phyloP scores from a whole-genome alignment of 176 grass and related monocot genomes.

The Coix lacrymajobi region DNA sequence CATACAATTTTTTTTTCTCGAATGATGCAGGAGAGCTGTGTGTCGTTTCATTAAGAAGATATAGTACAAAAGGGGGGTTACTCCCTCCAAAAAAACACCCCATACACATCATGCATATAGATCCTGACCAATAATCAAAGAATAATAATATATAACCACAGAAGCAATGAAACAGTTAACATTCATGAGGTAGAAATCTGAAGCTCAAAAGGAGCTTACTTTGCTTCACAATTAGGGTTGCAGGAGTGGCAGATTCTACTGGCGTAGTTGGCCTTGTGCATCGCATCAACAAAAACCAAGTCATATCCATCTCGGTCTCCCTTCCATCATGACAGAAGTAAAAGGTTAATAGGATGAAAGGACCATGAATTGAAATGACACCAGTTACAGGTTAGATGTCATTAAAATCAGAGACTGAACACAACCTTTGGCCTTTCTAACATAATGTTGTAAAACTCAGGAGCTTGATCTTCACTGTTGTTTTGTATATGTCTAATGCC shows the following conservation, averaged over 20 bases:
- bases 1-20: neutral
- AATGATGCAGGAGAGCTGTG: neutral
- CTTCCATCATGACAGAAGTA: slow-evolving; percentile 45
- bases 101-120: neutral
- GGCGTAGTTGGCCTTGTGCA: slow-evolving; percentile 99
- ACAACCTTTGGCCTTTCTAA: slow-evolving; percentile 95
- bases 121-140: neutral
- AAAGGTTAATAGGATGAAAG: slow-evolving; percentile 32
- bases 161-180: slow-evolving; percentile 4
- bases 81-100: neutral
- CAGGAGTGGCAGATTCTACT: slow-evolving; percentile 99
- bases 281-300: slow-evolving; percentile 97
- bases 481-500: slow-evolving; percentile 93
- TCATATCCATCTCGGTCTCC: slow-evolving; percentile 96
- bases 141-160: slow-evolving; percentile 7
- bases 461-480: slow-evolving; percentile 87
- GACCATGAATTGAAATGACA: neutral
- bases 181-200: slow-evolving; percentile 8
- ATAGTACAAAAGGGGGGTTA: neutral
- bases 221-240: slow-evolving; percentile 96
- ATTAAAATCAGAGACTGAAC: neutral
- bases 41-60: neutral
- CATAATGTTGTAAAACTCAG: slow-evolving; percentile 99
- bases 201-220: slow-evolving; percentile 51
- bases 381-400: slow-evolving; percentile 13